Base-by-base conservation (phyloP, 2,329 filamentous ascomycete genomes). In the Emericellopsis atlantica region DNA sequence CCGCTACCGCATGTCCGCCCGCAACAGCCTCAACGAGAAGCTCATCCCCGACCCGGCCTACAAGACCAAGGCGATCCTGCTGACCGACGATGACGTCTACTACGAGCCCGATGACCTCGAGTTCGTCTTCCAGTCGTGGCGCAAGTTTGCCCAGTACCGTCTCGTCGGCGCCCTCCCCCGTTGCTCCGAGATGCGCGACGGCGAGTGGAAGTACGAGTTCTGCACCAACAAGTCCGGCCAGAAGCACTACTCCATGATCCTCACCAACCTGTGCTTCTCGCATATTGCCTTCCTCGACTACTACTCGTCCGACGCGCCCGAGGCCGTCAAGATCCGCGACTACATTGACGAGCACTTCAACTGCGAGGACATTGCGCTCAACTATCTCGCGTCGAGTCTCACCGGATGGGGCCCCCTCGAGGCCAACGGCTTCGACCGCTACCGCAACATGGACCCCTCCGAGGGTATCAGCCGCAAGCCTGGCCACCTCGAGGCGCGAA, bases 291-390 rank as follows among this genome's bases (percentile, higher is more conserved):
- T 62, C 34, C 48, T 64, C 37, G 61, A 62, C 40, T 63, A 63
- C 48, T 61, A 53, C 2, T 58, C 52, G 1, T 56, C 60, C 4
- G 51, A 54, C n/a, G 55, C 58, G n/a, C 49, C 49, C 2, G 40
- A 48, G 33, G 51, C 55, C 44, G 50, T 46, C 4, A 49, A 49
- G 39, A 52, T 64, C 18, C 56, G 61, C 3, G 47, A 54, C 1
- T 59, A 62, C 41, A 59, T 64, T 12, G 61, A 64, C 21, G 45
- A 56, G 15, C 48, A 55, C 35, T 56, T 60, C 50, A 64, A 64
- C 48, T 64, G 61, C 51, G 61, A 64, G 44, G 60, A 64, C 39
- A 54, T 64, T 44, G 61, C 57, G 16, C 43, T 64, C 40, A 64
- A 64, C 48, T 63, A 54, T 32, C 47, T 62, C 23, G 49, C 53